Base-by-base conservation (phyloP, 352 stramenopile genomes). In the Pilasporangium apinafurcum region DNA sequence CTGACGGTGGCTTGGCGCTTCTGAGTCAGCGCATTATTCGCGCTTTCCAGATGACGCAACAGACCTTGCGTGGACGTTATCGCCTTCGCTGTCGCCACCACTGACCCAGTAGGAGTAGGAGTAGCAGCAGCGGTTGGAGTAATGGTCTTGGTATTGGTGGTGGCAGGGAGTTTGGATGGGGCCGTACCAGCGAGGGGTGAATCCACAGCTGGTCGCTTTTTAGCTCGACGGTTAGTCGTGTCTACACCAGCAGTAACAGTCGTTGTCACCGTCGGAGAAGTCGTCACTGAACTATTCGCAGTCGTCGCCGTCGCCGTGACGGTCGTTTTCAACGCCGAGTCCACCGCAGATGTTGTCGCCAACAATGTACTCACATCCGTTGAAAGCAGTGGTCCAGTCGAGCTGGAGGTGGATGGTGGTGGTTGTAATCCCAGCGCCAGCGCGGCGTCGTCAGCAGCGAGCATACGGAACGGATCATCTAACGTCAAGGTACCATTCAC, bases 401-500 rank as follows among this genome's bases (percentile, higher is more conserved):
- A 28, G 31, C 12, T 44, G 41, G 16, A 52, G 29, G 35, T 14
- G 22, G 8, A 17, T 34, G 12, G 16, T 48, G 7, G 27, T 17
- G 9, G 41, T 27, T 13, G 27, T 35, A 14, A 26, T 52, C 17
- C 41, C 46, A 20, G 43, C 16, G 22, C 24, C 28, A 5, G 34
- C 31, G 53, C 33, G 52, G 72, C 63, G 22, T 80, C 59, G 14
- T 61, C 54, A 8, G 51, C 41, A 3, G 48, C 45, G 7, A 88
- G 69, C 62, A 86, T 71, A 31, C 72, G 72, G 52, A 88, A 88
- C 5, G 72, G 72, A 40, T 88, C 72, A 48, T 88, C 69, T 30
- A 75, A 48, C 8, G 26, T 17, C 37, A 25, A 37, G 41, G 36
- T 25, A 28, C 38, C 38, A n/a, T n/a, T n/a, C n/a, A n/a, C n/a